phyloP scores from a whole-genome alignment of 2,329 filamentous ascomycete species.

The Mollisia scopiformis region DNA sequence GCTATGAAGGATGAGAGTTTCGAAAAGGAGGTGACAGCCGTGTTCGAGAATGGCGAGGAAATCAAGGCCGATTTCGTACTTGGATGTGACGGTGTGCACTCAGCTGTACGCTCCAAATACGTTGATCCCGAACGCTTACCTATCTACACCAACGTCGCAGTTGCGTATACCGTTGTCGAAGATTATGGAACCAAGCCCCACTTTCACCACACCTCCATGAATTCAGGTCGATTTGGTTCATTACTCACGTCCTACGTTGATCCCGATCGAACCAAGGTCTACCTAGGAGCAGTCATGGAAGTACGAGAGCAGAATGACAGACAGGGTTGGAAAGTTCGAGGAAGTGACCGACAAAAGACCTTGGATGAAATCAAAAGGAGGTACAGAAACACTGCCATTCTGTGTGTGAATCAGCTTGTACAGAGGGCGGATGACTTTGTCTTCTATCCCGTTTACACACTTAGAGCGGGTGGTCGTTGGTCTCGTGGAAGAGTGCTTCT shows the following conservation, averaged over 20 bases:
- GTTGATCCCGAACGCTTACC: constrained; percentile 13
- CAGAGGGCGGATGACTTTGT: too few relatives aligned
- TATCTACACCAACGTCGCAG: neutral
- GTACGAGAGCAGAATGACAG: neutral
- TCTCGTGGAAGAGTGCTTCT: constrained; percentile 14
- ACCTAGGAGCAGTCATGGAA: neutral
- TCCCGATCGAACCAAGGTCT: neutral
- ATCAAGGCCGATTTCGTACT: constrained; percentile 34
- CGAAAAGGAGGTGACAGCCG: constrained; percentile 23
- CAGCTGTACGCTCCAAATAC: constrained; percentile 30
- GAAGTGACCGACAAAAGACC: neutral
- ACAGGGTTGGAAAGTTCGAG: neutral
- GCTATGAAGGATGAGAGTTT: constrained; percentile 8
- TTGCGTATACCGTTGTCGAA: constrained; percentile 2
- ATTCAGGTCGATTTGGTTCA: neutral
- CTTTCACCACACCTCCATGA: neutral
- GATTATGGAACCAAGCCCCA: too few relatives aligned
- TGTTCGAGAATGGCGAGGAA: constrained; percentile 32
- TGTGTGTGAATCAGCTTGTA: constrained; percentile 11
- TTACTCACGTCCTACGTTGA: neutral
- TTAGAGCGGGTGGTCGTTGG: constrained; percentile 17
- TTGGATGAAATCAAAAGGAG: neutral
- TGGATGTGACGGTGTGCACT: constrained; percentile 40
- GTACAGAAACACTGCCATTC: too few relatives aligned
- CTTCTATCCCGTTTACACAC: constrained; percentile 23